A percentile compares a stretch with the other conserved stretches of the same genome.
Conservation (phyloP, 192 early-diverging fungal species). For the Coemansia sp. region DNA sequence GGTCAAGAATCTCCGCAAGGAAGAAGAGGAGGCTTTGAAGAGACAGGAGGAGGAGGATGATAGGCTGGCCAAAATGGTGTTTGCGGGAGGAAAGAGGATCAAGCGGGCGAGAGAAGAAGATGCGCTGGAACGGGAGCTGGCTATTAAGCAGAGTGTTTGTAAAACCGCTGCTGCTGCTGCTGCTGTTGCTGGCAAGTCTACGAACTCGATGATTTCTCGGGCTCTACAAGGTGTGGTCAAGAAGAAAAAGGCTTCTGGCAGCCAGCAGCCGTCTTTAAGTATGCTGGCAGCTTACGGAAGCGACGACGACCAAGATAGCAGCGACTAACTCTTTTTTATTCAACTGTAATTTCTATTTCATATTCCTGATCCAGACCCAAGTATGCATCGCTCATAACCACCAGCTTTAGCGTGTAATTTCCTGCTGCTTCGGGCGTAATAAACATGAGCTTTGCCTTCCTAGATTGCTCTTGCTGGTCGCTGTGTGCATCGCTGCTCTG, state of each 20-base stretch:
- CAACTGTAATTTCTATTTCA: constrained; percentile 44
- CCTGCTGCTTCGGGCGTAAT: constrained; percentile 64
- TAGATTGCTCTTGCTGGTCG: background rate
- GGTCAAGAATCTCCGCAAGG: background rate
- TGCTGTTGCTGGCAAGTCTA: background rate
- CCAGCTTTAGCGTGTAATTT: constrained; percentile 55
- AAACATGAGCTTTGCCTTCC: constrained; percentile 55
- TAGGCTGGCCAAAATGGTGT: constrained; percentile 20
- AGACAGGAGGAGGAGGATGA: constrained; percentile 33
- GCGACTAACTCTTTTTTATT: constrained; percentile 5
- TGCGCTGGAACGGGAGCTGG: constrained; percentile 13
- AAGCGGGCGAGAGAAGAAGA: constrained; percentile 45
- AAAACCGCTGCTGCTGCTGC: background rate
- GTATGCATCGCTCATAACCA: constrained; percentile 77
- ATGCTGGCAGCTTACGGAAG: constrained; percentile 45
- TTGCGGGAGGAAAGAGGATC: constrained; percentile 21
- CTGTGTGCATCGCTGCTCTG: constrained; percentile 15
- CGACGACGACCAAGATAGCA: constrained; percentile 7
- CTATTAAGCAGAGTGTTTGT: constrained; percentile 6
- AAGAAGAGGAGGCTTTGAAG: constrained; percentile 13
- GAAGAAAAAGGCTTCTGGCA: background rate
- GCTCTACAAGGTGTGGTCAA: constrained; percentile 1
- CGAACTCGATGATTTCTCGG: background rate
- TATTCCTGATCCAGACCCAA: constrained; percentile 67
- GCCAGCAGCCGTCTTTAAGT: constrained; percentile 11